phyloP scores from a whole-genome alignment of 2,329 filamentous ascomycete genomes.

The Calonectria pteridis region DNA sequence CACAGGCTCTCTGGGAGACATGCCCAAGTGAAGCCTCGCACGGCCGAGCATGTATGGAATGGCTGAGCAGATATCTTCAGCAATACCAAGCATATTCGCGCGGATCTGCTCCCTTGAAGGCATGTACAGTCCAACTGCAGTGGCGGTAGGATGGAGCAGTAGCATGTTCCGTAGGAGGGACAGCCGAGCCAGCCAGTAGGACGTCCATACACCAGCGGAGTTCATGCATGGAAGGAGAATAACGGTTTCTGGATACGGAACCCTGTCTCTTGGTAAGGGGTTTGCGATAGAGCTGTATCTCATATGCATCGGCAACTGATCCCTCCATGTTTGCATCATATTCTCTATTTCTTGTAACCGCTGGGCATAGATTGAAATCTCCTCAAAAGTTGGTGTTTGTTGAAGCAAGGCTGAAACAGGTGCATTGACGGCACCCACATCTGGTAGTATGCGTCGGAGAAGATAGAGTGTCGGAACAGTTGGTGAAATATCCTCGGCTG shows the following conservation, averaged over 20 bases:
- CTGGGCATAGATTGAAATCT: neutral
- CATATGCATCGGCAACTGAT: neutral
- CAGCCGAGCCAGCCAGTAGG: neutral
- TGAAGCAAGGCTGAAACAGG: neutral
- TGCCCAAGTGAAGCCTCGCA: neutral
- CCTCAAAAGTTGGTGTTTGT: neutral
- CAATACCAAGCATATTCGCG: neutral
- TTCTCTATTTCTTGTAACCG: neutral
- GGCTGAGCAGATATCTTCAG: neutral
- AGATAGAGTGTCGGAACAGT: neutral
- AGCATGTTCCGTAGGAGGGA: neutral
- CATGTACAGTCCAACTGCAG: neutral
- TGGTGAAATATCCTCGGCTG: neutral
- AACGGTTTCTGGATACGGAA: neutral
- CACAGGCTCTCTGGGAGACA: neutral
- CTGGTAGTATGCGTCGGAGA: neutral
- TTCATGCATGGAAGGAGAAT: neutral
- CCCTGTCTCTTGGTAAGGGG: neutral
- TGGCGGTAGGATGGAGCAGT: neutral
- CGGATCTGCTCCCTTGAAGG: neutral
- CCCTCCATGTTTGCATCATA: neutral
- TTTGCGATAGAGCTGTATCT: neutral
- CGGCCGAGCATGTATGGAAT: constrained; percentile 8
- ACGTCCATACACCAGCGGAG: neutral
- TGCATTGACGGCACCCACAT: neutral